Percentiles rank a stretch among this genome's conserved stretches.
phyloP scores from a whole-genome alignment of 2,329 filamentous ascomycete species.

The Cryphonectria nitschkei region DNA sequence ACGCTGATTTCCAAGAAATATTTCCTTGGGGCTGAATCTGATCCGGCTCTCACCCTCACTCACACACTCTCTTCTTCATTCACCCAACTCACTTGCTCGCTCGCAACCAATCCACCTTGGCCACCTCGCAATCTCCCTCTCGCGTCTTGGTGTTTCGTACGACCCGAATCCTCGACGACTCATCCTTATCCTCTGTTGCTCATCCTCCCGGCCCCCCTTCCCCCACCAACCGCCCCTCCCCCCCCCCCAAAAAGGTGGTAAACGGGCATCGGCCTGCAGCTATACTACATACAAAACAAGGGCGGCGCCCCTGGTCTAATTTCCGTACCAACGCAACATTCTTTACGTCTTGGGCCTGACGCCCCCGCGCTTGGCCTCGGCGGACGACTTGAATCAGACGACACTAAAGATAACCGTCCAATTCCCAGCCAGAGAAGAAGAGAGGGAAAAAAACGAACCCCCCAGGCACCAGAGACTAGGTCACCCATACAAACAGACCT shows the following conservation, averaged over 20 bases:
- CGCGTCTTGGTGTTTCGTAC: background rate
- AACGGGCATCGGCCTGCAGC: slow-evolving; percentile 3
- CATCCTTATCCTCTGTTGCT: background rate
- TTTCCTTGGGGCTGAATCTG: too few species aligned
- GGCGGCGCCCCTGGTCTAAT: slow-evolving; percentile 11
- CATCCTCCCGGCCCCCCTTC: background rate
- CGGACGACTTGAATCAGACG: background rate
- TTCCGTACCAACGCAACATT: slow-evolving; percentile 12
- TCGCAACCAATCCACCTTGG: background rate
- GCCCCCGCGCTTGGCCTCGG: slow-evolving; percentile 4
- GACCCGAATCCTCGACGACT: background rate
- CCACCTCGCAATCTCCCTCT: background rate
- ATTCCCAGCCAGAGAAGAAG: background rate
- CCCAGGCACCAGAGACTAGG: background rate
- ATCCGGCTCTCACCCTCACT: background rate
- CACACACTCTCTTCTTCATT: background rate
- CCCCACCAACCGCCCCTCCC: background rate
- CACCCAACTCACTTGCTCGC: background rate
- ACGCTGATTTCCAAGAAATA: background rate
- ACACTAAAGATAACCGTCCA: slow-evolving; percentile 1
- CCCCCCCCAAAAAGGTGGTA: background rate
- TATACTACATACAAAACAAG: slow-evolving; percentile 13
- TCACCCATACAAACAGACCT: background rate
- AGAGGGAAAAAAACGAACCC: background rate
- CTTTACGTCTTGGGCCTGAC: background rate